A percentile compares a stretch with the other conserved stretches of the same genome.
Conservation (phyloP, 495 filamentous ascomycete species). For the Podospora didyma region DNA sequence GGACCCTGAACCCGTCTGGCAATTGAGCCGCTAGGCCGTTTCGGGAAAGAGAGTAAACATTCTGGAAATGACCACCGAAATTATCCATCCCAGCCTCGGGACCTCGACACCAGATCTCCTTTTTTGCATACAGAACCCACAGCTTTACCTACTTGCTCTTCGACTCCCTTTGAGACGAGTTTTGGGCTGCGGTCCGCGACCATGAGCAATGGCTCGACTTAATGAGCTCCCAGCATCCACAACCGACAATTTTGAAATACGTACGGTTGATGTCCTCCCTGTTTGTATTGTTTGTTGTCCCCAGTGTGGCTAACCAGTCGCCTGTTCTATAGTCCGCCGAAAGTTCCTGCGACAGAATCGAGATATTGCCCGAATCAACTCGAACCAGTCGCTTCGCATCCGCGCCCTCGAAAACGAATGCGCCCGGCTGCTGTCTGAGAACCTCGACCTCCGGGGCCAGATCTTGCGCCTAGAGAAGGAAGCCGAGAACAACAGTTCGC, state of each 20-base stretch:
- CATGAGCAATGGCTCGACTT: constrained; percentile 75
- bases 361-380: constrained; percentile 88
- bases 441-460: constrained; percentile 76
- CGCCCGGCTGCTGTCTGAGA: constrained; percentile 78
- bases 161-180: too few species aligned
- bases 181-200: too few species aligned
- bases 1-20: constrained; percentile 3
- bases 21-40: constrained; percentile 16
- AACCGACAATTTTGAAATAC: constrained; percentile 69
- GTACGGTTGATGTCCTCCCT: constrained; percentile 49
- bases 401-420: constrained; percentile 81
- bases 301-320: constrained; percentile 9
- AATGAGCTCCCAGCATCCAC: constrained; percentile 71
- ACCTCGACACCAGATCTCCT: not conserved
- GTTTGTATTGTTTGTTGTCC: not conserved
- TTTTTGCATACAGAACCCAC: constrained; percentile 1
- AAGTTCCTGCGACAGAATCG: constrained; percentile 90
- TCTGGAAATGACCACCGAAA: constrained; percentile 22
- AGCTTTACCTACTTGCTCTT: not conserved
- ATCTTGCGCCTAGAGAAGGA: constrained; percentile 70
- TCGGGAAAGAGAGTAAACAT: constrained; percentile 31
- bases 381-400: constrained; percentile 85
- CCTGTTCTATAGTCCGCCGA: constrained; percentile 60
- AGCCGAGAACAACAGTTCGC: constrained; percentile 44
- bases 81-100: constrained; percentile 8